These are phyloP conservation scores for Cornus suecica DNA, from an alignment of 148 eudicot genomes.

Conservation along the genomic window DNA sequence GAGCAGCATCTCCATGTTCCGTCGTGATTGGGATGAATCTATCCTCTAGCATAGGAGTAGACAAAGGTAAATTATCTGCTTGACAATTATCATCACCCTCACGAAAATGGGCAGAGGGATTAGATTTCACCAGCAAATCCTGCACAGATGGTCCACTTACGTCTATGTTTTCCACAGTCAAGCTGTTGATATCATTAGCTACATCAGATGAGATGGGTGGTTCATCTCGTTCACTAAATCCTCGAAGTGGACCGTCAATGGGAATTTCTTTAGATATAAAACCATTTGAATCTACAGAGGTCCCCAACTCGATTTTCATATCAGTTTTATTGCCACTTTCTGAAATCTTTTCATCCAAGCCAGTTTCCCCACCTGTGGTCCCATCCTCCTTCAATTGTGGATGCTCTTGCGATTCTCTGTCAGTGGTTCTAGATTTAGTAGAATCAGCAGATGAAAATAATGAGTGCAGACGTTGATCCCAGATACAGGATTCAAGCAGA, in stretches of 20 bases:
- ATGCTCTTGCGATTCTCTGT: slow-evolving; percentile 11
- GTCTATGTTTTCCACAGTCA: background rate
- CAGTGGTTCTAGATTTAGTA: slow-evolving; percentile 14
- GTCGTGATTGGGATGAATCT: slow-evolving; percentile 27
- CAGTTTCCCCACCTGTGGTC: slow-evolving; percentile 20
- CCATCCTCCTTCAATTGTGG: slow-evolving; percentile 10
- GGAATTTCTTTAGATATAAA: slow-evolving; percentile 26
- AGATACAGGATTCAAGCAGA: slow-evolving; percentile 66
- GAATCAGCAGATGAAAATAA: slow-evolving; percentile 61
- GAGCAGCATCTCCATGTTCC: slow-evolving; percentile 21
- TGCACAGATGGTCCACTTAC: slow-evolving; percentile 5
- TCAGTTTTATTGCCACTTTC: slow-evolving; percentile 16
- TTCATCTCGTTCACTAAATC: slow-evolving; percentile 18
- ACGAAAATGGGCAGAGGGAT: slow-evolving; percentile 8
- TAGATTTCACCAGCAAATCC: slow-evolving; percentile 13
- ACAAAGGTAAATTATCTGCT: slow-evolving; percentile 20
- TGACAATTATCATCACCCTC: slow-evolving; percentile 21
- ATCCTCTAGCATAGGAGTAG: slow-evolving; percentile 23
- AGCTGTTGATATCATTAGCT: slow-evolving; percentile 18
- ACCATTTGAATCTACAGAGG: slow-evolving; percentile 21
- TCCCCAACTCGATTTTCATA: slow-evolving; percentile 27
- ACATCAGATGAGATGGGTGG: slow-evolving; percentile 5
- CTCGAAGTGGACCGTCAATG: slow-evolving; percentile 24
- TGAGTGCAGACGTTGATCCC: slow-evolving; percentile 72
- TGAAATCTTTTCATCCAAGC: slow-evolving; percentile 5